phyloP scores from a whole-genome alignment of 208 protist species.

The Acanthamoeba divionensis region DNA sequence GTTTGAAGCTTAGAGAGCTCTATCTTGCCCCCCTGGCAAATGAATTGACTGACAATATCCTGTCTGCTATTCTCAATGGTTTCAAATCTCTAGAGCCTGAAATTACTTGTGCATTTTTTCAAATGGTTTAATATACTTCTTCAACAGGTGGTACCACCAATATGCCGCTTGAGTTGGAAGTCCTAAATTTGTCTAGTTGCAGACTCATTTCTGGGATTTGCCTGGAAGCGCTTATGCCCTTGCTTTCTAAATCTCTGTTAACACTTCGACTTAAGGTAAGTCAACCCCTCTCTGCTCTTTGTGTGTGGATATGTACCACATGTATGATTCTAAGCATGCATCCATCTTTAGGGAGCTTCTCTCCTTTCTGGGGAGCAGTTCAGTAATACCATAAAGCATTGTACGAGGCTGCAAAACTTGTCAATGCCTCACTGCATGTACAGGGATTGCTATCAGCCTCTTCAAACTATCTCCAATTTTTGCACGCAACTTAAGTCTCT shows the following conservation, averaged over 20 bases:
- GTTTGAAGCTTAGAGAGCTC: neutral
- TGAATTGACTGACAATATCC: neutral
- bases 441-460: conserved; percentile 1
- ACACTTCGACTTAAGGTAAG: conserved; percentile 1
- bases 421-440: conserved; percentile 41
- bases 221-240: neutral
- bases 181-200: neutral
- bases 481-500: neutral
- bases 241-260: neutral
- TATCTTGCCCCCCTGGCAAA: neutral
- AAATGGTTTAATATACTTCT: too few species aligned
- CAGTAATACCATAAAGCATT: neutral
- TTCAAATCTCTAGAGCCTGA: neutral
- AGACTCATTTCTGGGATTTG: neutral
- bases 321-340: too few species aligned
- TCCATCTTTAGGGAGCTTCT: neutral
- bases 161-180: neutral
- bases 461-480: neutral
- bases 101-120: neutral
- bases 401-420: neutral
- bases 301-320: too few species aligned
- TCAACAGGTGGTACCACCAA: neutral
- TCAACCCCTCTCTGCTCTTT: neutral
- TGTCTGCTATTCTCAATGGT: neutral
- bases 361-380: neutral